Evolutionary conservation across 1,139 yeast species (phyloP).

Genomic region (Protomyces lactucae-debilis): DNA sequence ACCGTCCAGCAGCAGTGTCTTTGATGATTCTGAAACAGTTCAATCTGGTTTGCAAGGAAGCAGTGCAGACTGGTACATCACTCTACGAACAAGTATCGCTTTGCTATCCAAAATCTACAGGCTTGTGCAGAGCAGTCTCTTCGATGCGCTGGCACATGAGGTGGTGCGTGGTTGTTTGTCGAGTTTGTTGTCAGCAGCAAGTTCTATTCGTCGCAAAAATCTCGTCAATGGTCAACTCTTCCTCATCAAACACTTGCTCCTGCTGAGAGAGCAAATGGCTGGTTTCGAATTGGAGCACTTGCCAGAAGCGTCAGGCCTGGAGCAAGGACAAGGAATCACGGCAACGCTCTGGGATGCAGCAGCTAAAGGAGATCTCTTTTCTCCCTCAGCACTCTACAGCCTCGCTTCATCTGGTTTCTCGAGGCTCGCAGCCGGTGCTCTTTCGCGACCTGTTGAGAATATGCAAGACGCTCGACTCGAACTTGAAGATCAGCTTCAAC

Average conservation of each 20-base stretch:
- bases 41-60: slow-evolving; percentile 38
- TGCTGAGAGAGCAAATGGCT: slow-evolving; percentile 64
- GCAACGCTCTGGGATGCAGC: slow-evolving; percentile 8
- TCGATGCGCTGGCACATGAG: slow-evolving; percentile 85
- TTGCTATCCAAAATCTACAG: slow-evolving; percentile 75
- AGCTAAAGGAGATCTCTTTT: background rate
- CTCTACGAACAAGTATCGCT: slow-evolving; percentile 65
- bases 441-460: slow-evolving; percentile 16
- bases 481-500: slow-evolving; percentile 16
- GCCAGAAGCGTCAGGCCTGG: background rate
- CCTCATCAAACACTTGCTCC: slow-evolving; percentile 64
- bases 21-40: slow-evolving; percentile 12
- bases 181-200: slow-evolving; percentile 54
- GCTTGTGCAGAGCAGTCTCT: slow-evolving; percentile 63
- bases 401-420: slow-evolving; percentile 15
- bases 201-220: slow-evolving; percentile 43
- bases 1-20: slow-evolving; percentile 8
- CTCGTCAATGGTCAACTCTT: slow-evolving; percentile 59
- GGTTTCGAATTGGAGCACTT: slow-evolving; percentile 74
- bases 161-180: slow-evolving; percentile 73
- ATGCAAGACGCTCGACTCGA: slow-evolving; percentile 24
- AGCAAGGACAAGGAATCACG: background rate
- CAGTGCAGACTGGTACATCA: slow-evolving; percentile 61
- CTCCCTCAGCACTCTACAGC: slow-evolving; percentile 9
- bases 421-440: slow-evolving; percentile 6